Conservation (phyloP, 208 protist genomes). For the Angomonas desouzai region DNA sequence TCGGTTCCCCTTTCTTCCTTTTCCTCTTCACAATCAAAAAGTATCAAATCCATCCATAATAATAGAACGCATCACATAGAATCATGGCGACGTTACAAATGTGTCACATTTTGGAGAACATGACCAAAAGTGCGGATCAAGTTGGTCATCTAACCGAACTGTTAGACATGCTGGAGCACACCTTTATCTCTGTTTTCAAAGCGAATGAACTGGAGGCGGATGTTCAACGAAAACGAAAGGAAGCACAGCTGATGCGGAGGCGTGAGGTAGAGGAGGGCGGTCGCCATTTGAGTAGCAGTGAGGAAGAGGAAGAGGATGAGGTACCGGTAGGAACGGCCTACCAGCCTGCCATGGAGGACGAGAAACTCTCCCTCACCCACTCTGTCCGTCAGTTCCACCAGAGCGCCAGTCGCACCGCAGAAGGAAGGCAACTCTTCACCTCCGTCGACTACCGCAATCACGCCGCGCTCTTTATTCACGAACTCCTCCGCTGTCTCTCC, state of each 20-base stretch:
- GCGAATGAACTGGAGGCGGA: background rate
- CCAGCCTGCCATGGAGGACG: conserved; percentile 56
- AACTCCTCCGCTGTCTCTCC: conserved; percentile 64
- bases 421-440: background rate
- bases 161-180: conserved; percentile 59
- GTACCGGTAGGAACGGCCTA: conserved; percentile 5
- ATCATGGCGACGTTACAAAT: conserved; percentile 13
- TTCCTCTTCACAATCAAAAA: background rate
- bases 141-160: conserved; percentile 35
- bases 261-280: too few species aligned
- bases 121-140: conserved; percentile 41
- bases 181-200: conserved; percentile 59
- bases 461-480: conserved; percentile 81
- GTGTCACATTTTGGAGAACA: conserved; percentile 15
- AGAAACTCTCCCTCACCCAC: conserved; percentile 45
- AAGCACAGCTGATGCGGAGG: too few species aligned
- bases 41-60: background rate
- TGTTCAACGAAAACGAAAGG: conserved; percentile 8
- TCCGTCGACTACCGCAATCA: conserved; percentile 48
- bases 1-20: background rate
- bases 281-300: too few species aligned
- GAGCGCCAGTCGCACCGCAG: conserved; percentile 41
- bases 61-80: background rate
- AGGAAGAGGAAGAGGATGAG: conserved; percentile 6
- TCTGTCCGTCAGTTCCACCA: conserved; percentile 58